phyloP scores from a whole-genome alignment of 2,329 filamentous ascomycete species.

The Macrophomina tecta region DNA sequence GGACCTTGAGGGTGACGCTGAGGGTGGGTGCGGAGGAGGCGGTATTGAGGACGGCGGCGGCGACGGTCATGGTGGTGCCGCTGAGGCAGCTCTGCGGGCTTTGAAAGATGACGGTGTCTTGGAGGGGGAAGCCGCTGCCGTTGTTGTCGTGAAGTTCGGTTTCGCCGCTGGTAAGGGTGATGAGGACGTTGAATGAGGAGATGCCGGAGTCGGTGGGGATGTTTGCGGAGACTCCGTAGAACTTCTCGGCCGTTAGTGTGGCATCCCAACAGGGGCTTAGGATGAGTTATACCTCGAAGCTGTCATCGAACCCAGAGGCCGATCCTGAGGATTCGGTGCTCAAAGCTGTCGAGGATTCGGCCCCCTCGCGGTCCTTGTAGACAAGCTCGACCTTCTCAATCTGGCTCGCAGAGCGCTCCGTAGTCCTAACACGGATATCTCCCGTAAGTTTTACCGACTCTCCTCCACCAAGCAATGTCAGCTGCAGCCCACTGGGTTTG shows the following conservation, averaged over 20 bases:
- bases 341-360: conserved; percentile 56
- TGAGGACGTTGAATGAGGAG: conserved; percentile 63
- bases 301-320: conserved; percentile 65
- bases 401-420: conserved; percentile 44
- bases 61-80: conserved; percentile 33
- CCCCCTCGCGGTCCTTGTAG: conserved; percentile 63
- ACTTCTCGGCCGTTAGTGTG: conserved; percentile 29
- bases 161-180: conserved; percentile 57
- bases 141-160: conserved; percentile 62
- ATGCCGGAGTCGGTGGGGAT: conserved; percentile 66
- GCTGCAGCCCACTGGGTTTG: conserved; percentile 64
- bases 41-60: conserved; percentile 36
- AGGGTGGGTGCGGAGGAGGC: conserved; percentile 30
- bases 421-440: conserved; percentile 64
- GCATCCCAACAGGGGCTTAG: neutral
- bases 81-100: conserved; percentile 62
- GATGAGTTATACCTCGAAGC: conserved; percentile 56
- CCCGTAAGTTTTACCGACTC: conserved; percentile 58
- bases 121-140: conserved; percentile 60
- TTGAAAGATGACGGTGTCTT: conserved; percentile 63
- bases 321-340: conserved; percentile 55
- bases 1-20: conserved; percentile 35
- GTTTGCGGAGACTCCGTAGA: conserved; percentile 43
- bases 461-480: conserved; percentile 59
- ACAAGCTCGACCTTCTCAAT: conserved; percentile 58